Conservation (phyloP, 139 green algal species). For the Ostreobium quekettii region DNA sequence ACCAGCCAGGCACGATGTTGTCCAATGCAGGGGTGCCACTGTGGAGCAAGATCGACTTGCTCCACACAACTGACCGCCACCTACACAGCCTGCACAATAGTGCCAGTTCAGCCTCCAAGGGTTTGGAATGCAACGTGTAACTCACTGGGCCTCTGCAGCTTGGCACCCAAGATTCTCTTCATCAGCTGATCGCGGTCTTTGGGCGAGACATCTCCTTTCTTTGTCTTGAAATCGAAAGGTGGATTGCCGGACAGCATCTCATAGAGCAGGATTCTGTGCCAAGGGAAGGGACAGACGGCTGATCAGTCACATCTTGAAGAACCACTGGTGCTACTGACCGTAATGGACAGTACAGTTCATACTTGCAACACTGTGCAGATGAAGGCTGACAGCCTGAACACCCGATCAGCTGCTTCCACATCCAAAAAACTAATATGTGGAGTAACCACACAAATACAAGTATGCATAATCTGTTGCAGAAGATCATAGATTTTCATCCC, state of each 20-base stretch:
- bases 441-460: neutral
- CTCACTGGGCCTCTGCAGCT: slow-evolving; percentile 35
- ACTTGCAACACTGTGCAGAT: neutral
- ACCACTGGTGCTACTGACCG: neutral
- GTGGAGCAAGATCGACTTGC: neutral
- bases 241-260: slow-evolving; percentile 94
- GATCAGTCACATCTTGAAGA: neutral
- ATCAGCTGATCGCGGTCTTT: slow-evolving; percentile 11
- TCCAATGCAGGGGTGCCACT: slow-evolving; percentile 31
- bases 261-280: slow-evolving; percentile 75
- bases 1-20: slow-evolving; percentile 42
- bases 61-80: neutral
- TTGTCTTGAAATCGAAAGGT: slow-evolving; percentile 82
- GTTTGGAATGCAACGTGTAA: slow-evolving; percentile 14
- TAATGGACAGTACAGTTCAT: neutral
- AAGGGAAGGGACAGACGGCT: neutral
- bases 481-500: no score
- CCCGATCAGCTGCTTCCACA: neutral
- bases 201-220: slow-evolving; percentile 23
- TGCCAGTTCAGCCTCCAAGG: neutral
- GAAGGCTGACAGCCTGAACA: neutral
- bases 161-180: slow-evolving; percentile 19
- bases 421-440: neutral
- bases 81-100: neutral
- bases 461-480: no score